Conservation (phyloP, 495 filamentous ascomycete species). For the Staphylotrichum tortipilum region DNA sequence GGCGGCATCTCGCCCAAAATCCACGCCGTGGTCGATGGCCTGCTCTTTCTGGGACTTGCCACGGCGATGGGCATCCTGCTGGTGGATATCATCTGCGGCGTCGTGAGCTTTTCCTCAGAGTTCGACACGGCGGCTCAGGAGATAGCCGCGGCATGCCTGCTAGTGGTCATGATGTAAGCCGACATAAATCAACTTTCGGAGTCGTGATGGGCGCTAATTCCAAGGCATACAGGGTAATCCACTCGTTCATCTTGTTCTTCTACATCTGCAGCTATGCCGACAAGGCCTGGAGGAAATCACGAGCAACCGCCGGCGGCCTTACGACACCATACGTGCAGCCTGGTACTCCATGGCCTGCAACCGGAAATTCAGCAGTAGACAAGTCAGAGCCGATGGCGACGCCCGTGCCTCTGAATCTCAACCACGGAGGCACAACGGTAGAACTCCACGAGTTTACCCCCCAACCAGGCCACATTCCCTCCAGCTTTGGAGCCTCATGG, state of each 20-base stretch:
- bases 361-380: background rate
- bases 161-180: constrained; percentile 11
- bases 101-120: background rate
- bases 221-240: constrained; percentile 7
- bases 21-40: constrained; percentile 8
- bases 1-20: constrained; percentile 9
- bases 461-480: background rate
- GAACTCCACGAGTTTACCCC: background rate
- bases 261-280: constrained; percentile 5
- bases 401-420: background rate
- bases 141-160: constrained; percentile 5
- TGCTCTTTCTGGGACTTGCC: constrained; percentile 6
- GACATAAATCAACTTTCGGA: background rate
- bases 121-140: constrained; percentile 3
- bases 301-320: no score
- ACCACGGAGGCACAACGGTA: background rate
- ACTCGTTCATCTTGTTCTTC: constrained; percentile 15
- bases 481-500: background rate
- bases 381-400: background rate
- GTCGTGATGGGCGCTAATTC: no score
- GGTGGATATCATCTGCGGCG: constrained; percentile 9
- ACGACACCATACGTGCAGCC: background rate
- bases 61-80: background rate
- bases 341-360: background rate
- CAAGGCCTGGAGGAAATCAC: background rate